These are phyloP conservation scores for Candida boleticola DNA, from an alignment of 805 yeast species.

Conservation along the genomic window DNA sequence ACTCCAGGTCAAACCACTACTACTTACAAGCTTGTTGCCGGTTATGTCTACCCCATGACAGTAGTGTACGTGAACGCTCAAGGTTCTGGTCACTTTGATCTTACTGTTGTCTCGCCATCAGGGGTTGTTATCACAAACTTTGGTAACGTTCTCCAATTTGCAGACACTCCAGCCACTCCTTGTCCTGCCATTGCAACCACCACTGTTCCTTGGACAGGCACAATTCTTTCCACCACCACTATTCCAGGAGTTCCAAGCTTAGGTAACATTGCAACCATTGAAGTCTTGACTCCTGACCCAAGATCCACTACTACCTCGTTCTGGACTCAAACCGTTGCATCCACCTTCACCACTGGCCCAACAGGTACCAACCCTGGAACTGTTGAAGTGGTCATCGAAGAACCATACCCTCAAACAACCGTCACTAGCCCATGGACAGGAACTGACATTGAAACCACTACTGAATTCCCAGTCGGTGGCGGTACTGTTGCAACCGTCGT, in stretches of 20 bases:
- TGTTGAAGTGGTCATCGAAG: not conserved
- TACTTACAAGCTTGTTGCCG: constrained; percentile 11
- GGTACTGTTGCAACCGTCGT: not conserved
- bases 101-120: not conserved
- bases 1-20: not conserved
- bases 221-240: not conserved
- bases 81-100: not conserved
- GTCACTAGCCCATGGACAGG: not conserved
- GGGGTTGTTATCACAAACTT: not conserved
- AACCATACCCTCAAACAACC: not conserved
- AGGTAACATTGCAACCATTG: not conserved
- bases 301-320: not conserved
- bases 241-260: too few relatives aligned
- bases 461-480: not conserved
- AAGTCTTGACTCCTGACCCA: not conserved
- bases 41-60: not conserved
- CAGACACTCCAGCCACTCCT: not conserved
- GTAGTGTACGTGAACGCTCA: not conserved
- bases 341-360: not conserved
- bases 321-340: not conserved
- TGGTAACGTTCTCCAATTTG: not conserved
- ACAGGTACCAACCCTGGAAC: not conserved
- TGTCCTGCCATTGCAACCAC: not conserved
- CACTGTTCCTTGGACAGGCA: not conserved
- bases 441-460: not conserved